Percentiles rank a stretch among this genome's conserved stretches.
These are phyloP conservation scores for Ceratonia siliqua DNA, from an alignment of 306 rosid genomes.

Conservation along the genomic window DNA sequence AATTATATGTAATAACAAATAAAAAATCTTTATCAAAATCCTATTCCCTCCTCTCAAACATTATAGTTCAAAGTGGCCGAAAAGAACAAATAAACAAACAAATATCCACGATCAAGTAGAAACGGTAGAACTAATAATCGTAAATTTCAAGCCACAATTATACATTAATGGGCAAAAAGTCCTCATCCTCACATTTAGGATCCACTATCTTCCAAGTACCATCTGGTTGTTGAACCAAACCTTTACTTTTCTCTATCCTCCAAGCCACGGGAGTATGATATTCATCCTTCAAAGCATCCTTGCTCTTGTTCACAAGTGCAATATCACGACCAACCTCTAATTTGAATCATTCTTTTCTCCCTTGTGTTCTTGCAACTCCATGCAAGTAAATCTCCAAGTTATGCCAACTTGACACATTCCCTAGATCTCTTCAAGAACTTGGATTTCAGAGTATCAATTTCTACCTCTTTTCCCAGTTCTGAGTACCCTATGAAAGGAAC, in stretches of 20 bases:
- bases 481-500: slow-evolving; percentile 37
- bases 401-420: slow-evolving; percentile 40
- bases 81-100: no score
- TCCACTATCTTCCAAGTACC: slow-evolving; percentile 65
- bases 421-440: slow-evolving; percentile 43
- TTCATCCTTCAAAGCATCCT: slow-evolving; percentile 50
- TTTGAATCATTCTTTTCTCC: slow-evolving; percentile 52
- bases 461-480: slow-evolving; percentile 57
- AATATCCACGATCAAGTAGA: no score
- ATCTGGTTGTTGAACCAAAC: slow-evolving; percentile 60
- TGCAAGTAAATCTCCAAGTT: slow-evolving; percentile 69
- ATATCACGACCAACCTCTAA: slow-evolving; percentile 58
- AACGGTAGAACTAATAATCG: no score
- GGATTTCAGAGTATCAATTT: slow-evolving; percentile 49
- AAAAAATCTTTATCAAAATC: no score
- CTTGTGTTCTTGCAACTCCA: slow-evolving; percentile 76
- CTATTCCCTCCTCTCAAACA: no score
- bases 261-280: slow-evolving; percentile 48
- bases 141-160: no score
- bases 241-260: slow-evolving; percentile 54
- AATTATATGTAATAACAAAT: no score
- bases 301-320: slow-evolving; percentile 53
- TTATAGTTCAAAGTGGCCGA: no score
- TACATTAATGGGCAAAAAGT: not conserved
- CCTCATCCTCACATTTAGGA: not conserved